A percentile compares a stretch with the other conserved stretches of the same genome.
Evolutionary conservation across 352 stramenopile species (phyloP).

Genomic region (Phytopythium litorale): DNA sequence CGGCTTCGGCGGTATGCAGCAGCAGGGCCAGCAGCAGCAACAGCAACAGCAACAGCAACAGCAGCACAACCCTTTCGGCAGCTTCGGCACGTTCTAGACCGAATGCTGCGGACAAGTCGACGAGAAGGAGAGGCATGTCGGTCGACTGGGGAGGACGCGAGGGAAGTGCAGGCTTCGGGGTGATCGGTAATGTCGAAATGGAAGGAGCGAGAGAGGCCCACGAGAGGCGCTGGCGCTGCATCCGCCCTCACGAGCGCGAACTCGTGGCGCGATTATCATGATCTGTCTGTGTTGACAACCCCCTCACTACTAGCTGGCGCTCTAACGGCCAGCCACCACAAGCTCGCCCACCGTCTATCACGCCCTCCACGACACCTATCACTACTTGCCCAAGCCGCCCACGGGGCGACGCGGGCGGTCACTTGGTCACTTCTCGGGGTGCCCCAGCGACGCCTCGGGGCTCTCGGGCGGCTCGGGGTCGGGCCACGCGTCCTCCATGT

Average conservation of each 20-base stretch:
- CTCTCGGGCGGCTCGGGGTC: conserved; percentile 8
- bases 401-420: background rate
- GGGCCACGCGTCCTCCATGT: conserved; percentile 40
- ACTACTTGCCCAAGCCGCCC: background rate
- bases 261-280: background rate
- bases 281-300: background rate
- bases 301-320: background rate
- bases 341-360: conserved; percentile 1
- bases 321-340: background rate
- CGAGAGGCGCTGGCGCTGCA: background rate
- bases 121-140: background rate
- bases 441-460: background rate
- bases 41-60: conserved; percentile 62
- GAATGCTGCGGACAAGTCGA: background rate
- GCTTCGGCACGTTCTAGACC: conserved; percentile 43
- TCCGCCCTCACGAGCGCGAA: background rate
- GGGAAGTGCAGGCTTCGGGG: background rate
- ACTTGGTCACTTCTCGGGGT: conserved; percentile 5
- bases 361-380: background rate
- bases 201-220: background rate
- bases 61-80: conserved; percentile 48
- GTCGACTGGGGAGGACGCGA: background rate
- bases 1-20: conserved; percentile 40
- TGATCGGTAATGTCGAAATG: conserved; percentile 1
- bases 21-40: conserved; percentile 47